A percentile compares a stretch with the other conserved stretches of the same genome.
phyloP scores from a whole-genome alignment of 495 filamentous ascomycete genomes.

The Hypoxylon cercidicola region DNA sequence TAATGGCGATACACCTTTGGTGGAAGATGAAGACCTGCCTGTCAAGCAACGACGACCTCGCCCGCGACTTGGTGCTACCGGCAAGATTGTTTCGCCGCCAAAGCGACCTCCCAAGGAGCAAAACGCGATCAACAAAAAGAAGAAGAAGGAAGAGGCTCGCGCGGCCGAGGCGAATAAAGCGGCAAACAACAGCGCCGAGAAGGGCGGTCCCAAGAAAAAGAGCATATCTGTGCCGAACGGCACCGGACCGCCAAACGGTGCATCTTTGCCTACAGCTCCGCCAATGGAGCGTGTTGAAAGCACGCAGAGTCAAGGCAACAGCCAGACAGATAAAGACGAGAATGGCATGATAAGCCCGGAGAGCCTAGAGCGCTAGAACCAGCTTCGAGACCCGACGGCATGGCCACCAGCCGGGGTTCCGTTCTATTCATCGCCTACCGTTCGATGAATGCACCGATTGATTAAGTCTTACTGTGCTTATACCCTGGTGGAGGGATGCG shows the following conservation, averaged over 20 bases:
- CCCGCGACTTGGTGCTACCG: slow-evolving; percentile 91
- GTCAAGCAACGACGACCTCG: slow-evolving; percentile 90
- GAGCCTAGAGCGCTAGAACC: slow-evolving; percentile 60
- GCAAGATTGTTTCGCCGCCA: slow-evolving; percentile 90
- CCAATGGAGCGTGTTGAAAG: slow-evolving; percentile 62
- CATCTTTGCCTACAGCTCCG: slow-evolving; percentile 40
- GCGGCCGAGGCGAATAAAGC: slow-evolving; percentile 53
- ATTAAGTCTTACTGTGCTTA: slow-evolving; percentile 31
- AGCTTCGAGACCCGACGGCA: too few species aligned
- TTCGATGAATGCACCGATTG: slow-evolving; percentile 10
- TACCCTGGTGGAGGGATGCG: slow-evolving; percentile 29
- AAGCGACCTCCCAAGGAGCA: slow-evolving; percentile 86
- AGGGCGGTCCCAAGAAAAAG: slow-evolving; percentile 58
- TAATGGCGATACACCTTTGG: slow-evolving; percentile 80
- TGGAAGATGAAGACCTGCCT: slow-evolving; percentile 96
- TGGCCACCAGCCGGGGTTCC: background rate
- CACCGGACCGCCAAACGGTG: slow-evolving; percentile 29
- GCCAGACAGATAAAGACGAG: slow-evolving; percentile 65
- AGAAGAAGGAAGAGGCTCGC: slow-evolving; percentile 69
- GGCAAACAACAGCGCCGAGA: slow-evolving; percentile 52
- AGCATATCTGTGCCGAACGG: slow-evolving; percentile 48
- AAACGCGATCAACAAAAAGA: slow-evolving; percentile 77
- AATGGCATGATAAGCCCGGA: slow-evolving; percentile 75
- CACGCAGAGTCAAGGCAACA: slow-evolving; percentile 62
- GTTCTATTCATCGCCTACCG: background rate